Evolutionary conservation across 1,284 basidiomycete genomes (phyloP), one percentile per base, ranked within the genome.

Genomic region (Mycocalia duriaeana): DNA sequence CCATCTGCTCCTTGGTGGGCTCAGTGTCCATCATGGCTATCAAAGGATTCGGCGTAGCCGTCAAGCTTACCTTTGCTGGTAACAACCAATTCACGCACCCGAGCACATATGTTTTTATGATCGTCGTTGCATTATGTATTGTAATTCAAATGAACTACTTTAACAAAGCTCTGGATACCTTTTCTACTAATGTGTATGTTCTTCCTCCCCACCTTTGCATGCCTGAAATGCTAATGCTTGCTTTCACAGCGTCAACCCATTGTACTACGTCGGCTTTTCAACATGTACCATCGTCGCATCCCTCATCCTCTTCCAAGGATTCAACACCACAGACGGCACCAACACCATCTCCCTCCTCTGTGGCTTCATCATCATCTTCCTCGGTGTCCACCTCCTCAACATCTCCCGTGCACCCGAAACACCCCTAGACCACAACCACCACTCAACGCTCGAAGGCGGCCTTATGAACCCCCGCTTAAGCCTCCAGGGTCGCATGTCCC

Each of bases 241-340:
- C 44, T 16, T 42, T 20, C 35, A 22, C 62, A 92, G 91, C 37
- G 94, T 99, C 49, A 99, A 99, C 65, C 95, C 96, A 0, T 90
- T 96, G 75, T 99, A 99, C 72, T 98, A 95, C 62, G 95, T 98
- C 66, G 89, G 91, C 66, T 99, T 99, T 72, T 94, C 94, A n/a
- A 91, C 92, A 2, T 89, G 89, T 9, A 98, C 95, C 23, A 91
- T 97, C 60, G 76, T 95, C 45, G 94, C 95, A 0, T 97, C 94
- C 44, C 82, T 97, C 53, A 93, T 98, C 56, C 81, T 98, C 51
- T 98, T 98, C 77, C 89, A 91, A 72, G 95, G 95, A 1, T 91
- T 99, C 76, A 94, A 97, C 71, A 98, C 93, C 2, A 81, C 85
- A 16, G 85, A 84, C 51, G 84, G 82, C 3, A 79, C 81, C 28